These are phyloP conservation scores for Pyrenophora seminiperda DNA, from an alignment of 2,329 filamentous ascomycete species.

Conservation along the genomic window DNA sequence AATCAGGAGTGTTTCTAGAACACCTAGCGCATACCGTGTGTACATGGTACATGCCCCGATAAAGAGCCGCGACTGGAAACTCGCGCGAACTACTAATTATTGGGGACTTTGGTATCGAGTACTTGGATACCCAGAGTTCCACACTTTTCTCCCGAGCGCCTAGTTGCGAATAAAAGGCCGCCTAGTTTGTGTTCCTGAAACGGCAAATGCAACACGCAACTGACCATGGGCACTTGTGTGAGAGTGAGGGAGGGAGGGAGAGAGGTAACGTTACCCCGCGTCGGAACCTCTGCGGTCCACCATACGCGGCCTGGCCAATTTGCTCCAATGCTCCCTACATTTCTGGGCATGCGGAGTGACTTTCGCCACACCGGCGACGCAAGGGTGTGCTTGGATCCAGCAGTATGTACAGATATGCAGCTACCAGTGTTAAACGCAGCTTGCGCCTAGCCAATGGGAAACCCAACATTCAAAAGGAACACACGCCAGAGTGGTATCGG, in stretches of 20 bases:
- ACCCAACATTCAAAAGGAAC: background rate
- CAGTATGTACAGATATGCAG: background rate
- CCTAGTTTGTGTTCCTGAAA: no score
- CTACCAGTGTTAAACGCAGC: background rate
- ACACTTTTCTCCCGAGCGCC: no score
- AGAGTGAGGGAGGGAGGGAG: no score
- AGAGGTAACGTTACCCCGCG: background rate
- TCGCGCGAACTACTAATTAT: background rate
- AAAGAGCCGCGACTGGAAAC: background rate
- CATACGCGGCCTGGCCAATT: background rate
- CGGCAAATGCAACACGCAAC: no score
- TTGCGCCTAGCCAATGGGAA: background rate
- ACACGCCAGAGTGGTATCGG: background rate
- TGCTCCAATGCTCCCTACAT: constrained; percentile 1
- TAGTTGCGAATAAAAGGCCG: no score
- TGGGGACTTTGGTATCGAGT: no score
- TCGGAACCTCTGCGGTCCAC: no score
- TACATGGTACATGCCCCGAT: background rate
- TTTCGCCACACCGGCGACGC: background rate
- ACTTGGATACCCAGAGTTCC: no score
- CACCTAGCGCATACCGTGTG: background rate
- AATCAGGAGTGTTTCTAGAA: constrained; percentile 24
- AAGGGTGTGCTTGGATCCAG: background rate
- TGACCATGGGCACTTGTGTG: no score
- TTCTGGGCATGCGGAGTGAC: background rate